Evolutionary conservation across 2,329 filamentous ascomycete species (phyloP), one percentile per base, ranked within the genome.

Genomic region (Nigrospora osmanthi): DNA sequence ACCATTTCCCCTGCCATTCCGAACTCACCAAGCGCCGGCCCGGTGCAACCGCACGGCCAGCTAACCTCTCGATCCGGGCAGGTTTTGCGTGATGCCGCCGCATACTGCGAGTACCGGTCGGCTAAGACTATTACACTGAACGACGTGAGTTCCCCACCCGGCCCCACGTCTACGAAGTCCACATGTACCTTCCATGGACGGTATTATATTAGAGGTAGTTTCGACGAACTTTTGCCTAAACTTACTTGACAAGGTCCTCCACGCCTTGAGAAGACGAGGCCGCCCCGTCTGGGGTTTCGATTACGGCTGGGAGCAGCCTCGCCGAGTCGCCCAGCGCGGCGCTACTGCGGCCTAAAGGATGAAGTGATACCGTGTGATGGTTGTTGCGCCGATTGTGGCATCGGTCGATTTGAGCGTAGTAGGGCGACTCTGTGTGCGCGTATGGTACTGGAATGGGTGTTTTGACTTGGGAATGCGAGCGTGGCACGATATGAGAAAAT

Each of bases 91-190:
- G 69, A 76, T 35, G 75, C 70, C 6, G 66, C 74, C 0, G 59
- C 63, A 0, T 80, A 75, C 19, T 65, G 71, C 0, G 80, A 85
- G 11, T 67, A 84, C 40, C 58, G 72, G 0, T 61, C 67, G 0
- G 65, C 74, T 0, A 85, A 85, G 61, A 87, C 83, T 0, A 69
- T 87, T 0, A 84, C 79, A 0, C 68, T 79, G 0, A 61, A 68
- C 0, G 83, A 87, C 51, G 83, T 84, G 56, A 58, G 73, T 65
- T 14, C 23, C 28, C 7, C n/a, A 23, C 11, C 14, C 15, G 7
- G 23, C 19, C 17, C 9, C 5, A 14, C 35, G 11, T 4, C 5
- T 6, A 39, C 11, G 10, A 1, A 12, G 13, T 10, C 10, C 9
- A 35, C 16, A 44, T 40, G 33, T 28, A 28, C 7, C 23, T 28